Percentiles rank a stretch among this genome's conserved stretches.
phyloP scores from a whole-genome alignment of 108 stramenopile species.

The Cyclotella sp. region DNA sequence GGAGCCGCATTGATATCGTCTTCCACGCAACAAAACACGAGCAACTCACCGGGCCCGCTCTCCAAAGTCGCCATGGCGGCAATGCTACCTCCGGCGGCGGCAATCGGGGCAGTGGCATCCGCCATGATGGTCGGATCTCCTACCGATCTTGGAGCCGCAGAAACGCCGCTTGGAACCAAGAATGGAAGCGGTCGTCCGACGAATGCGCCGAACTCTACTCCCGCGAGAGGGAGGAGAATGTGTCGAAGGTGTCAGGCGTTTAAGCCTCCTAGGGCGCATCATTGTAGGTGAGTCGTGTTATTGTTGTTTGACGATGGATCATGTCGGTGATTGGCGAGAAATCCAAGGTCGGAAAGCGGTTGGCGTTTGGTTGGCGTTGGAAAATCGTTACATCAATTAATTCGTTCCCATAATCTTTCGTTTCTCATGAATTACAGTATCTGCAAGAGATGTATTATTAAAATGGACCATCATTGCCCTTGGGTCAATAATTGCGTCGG shows the following conservation, averaged over 20 bases:
- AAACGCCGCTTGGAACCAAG: slow-evolving; percentile 1
- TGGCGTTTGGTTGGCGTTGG: no score
- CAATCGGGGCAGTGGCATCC: not conserved
- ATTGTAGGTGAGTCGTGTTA: slow-evolving; percentile 51
- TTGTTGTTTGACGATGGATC: not conserved
- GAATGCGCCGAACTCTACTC: slow-evolving; percentile 1
- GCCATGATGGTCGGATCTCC: slow-evolving; percentile 4
- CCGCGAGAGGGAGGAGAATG: slow-evolving; percentile 57
- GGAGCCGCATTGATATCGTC: not conserved
- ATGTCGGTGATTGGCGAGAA: no score
- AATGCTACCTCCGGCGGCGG: slow-evolving; percentile 5
- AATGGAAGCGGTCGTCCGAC: slow-evolving; percentile 20
- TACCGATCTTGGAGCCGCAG: slow-evolving; percentile 14
- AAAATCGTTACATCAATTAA: slow-evolving; percentile 3
- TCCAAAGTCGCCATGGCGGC: slow-evolving; percentile 8
- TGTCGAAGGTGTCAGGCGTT: slow-evolving; percentile 87
- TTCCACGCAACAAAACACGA: not conserved
- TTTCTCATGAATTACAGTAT: slow-evolving; percentile 46
- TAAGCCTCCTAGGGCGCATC: slow-evolving; percentile 90
- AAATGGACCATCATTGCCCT: slow-evolving; percentile 96
- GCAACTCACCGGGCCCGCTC: not conserved
- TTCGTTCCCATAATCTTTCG: slow-evolving; percentile 6
- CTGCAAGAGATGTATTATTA: slow-evolving; percentile 90
- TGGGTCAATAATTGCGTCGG: slow-evolving; percentile 99
- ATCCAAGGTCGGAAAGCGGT: no score